Evolutionary conservation across 1,139 yeast genomes (phyloP), one percentile per base, ranked within the genome.

Genomic region (Hyphopichia burtonii): DNA sequence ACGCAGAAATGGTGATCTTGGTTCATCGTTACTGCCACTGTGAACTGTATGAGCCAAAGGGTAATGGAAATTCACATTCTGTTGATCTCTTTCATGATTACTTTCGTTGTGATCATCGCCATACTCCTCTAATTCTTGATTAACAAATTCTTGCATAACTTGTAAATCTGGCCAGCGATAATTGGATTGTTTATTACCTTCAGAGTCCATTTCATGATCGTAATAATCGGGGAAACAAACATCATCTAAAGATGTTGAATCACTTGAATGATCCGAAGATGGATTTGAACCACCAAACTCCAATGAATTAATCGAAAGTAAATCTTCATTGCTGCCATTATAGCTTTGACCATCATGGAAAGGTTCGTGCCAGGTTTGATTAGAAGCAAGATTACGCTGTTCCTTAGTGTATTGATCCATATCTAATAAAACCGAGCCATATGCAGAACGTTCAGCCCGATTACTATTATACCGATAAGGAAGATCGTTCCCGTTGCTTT

Each of bases 141-240:
- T 72, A 2, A 89, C 82, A 59, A 83, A 91, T 50, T 89, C 96
- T 49, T 83, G 83, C 48, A 91, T 66, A 1, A 87, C 78, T 31
- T 70, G 59, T 32, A 88, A 68, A 56, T 93, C 97, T 1, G 98
- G 98, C 98, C 97, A 91, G 37, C 53, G 53, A 34, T 44, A 50
- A 2, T 49, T 42, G 14, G 46, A 44, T 27, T 50, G 51, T 22
- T 56, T 55, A 35, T 49, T 53, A 31, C 56, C 61, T 34, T 56
- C 59, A 6, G 45, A 53, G 17, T 56, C 57, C 5, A 36, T 27
- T 19, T 47, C 48, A 16, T 56, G 58, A 35, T 64, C 72, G 46
- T 69, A 68, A 51, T 71, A 71, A 41, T 71, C 75, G 1, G 94
- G 94, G 58, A 86, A 78, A 57, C 95, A 88, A 20, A 93, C 99